Base-by-base conservation (phyloP, 2,329 filamentous ascomycete species). In the Phoma sp. region DNA sequence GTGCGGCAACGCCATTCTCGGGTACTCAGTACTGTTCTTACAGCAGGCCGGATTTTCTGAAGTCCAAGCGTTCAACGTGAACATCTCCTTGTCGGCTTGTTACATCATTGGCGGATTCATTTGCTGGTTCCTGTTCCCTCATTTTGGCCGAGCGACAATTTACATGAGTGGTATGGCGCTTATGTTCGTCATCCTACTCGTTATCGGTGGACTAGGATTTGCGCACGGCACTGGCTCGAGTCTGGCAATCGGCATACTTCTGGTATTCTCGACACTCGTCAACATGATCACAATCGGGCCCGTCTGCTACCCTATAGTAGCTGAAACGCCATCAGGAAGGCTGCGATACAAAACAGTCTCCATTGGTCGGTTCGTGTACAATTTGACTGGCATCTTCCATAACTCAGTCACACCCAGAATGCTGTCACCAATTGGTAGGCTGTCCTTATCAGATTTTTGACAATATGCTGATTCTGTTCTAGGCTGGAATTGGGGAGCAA, bases 401-500 rank as follows among this genome's bases (percentile, higher is more conserved):
- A 47, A 47, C 33, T 47, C 43, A 3, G 43, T 47, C 14, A 47
- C 43, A 11, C 43, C 43, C 3, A 47, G 43, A n/a, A 37, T 47
- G 32, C 4, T 47, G 13, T 47, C 32, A 29, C 43, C 33, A 3
- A 38, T 47, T 29, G 43, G 43, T 37, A 47, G 18, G 18, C 18
- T 25, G n/a, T 47, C 14, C 43, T 37, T 3, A 38, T 18, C 18
- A 18, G 18, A 18, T 18, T 18, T 18, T 18, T 37, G 33, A 30
- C 7, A 11, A 30, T 7, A 1, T 30, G 3, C 7, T 30, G 29
- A 11, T 30, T 30, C 7, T 30, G 29, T 30, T 7, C 29, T 30
- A 30, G 29, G 29, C 29, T 96, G 91, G 89, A 79, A 93, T 74
- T 96, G 90, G 91, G 82, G 85, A 53, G 93, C 92, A 74, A 61